Percentiles rank a stretch among this genome's conserved stretches.
Evolutionary conservation across 495 filamentous ascomycete species (phyloP).

Genomic region (Aspergillus ellipticus): DNA sequence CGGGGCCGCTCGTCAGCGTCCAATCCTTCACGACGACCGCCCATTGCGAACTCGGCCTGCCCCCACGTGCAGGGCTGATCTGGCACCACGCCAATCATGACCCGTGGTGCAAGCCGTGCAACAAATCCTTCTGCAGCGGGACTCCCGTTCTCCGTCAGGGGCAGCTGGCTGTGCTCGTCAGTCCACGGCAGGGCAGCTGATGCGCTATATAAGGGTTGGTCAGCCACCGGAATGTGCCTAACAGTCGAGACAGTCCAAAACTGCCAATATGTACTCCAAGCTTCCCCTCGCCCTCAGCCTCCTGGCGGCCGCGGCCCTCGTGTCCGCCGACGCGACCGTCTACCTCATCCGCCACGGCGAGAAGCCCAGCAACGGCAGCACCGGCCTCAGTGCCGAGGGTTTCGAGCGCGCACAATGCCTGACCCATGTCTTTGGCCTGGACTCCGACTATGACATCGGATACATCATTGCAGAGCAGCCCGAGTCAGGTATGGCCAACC

Average conservation of each 20-base stretch:
- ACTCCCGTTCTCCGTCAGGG: background rate
- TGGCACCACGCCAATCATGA: background rate
- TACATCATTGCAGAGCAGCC: constrained; percentile 52
- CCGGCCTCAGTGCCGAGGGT: constrained; percentile 44
- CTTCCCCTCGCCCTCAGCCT: constrained; percentile 13
- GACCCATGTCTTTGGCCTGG: constrained; percentile 40
- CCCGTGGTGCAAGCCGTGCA: background rate
- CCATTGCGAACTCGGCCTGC: background rate
- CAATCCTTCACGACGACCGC: background rate
- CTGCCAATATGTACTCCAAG: constrained; percentile 3
- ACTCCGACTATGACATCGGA: constrained; percentile 47
- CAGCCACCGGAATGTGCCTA: background rate
- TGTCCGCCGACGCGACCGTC: constrained; percentile 32
- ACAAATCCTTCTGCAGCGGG: background rate
- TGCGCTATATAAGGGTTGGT: background rate
- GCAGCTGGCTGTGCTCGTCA: background rate
- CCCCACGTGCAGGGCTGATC: background rate
- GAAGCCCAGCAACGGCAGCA: constrained; percentile 44
- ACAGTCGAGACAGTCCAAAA: background rate
- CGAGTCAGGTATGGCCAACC: constrained; percentile 38
- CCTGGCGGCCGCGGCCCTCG: constrained; percentile 19
- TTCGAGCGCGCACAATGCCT: constrained; percentile 50
- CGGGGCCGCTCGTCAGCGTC: too few relatives aligned
- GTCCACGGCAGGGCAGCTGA: background rate
- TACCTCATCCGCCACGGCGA: constrained; percentile 60